Conservation (phyloP, 768 basidiomycete genomes). For the Candolleomyces efflorescens region DNA sequence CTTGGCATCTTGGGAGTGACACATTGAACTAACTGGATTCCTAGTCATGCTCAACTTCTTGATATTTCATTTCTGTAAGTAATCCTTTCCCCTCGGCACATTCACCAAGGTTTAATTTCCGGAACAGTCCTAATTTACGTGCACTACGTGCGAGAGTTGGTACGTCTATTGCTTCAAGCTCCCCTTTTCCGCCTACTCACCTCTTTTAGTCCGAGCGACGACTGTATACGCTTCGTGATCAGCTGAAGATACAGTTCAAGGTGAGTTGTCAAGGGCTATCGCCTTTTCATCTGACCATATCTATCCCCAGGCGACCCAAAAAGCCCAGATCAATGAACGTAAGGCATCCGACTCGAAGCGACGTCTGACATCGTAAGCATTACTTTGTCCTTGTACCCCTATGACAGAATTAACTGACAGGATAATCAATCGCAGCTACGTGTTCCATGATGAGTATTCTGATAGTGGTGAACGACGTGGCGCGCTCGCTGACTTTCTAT, state of each 20-base stretch:
- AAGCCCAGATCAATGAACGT: constrained; percentile 73
- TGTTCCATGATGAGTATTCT: constrained; percentile 68
- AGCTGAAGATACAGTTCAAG: constrained; percentile 71
- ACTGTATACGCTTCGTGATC: constrained; percentile 64
- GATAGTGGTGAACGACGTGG: background rate
- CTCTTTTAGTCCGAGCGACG: constrained; percentile 57
- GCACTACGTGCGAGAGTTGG: constrained; percentile 61
- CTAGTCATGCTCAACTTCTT: constrained; percentile 65
- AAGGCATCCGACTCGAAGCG: constrained; percentile 79
- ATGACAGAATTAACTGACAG: background rate
- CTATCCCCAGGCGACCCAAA: constrained; percentile 50
- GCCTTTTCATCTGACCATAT: background rate
- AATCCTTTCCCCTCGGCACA: background rate
- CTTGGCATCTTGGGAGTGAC: background rate
- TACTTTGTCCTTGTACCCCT: background rate
- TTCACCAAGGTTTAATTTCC: constrained; percentile 11
- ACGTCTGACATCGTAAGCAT: constrained; percentile 66
- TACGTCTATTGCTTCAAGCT: constrained; percentile 21
- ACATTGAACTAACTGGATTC: background rate
- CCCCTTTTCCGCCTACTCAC: background rate
- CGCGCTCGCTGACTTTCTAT: constrained; percentile 9
- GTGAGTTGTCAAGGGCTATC: constrained; percentile 20
- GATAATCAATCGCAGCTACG: constrained; percentile 41
- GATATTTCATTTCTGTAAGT: constrained; percentile 66
- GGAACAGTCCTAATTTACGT: constrained; percentile 68